Evolutionary conservation across 306 rosid genomes (phyloP).

Genomic region (Ormosia emarginata): DNA sequence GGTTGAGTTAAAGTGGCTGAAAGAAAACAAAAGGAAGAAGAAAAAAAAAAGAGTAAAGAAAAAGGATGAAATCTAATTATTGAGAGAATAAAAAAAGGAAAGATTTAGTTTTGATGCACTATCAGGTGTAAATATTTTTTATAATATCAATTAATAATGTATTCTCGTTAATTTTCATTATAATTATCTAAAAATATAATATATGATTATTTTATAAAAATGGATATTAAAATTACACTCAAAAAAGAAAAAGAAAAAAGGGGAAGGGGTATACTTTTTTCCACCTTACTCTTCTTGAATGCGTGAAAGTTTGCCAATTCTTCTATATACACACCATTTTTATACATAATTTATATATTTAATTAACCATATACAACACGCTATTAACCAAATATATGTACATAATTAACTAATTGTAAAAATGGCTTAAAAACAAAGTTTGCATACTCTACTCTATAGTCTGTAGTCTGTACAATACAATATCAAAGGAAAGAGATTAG

Average conservation of each 20-base stretch:
- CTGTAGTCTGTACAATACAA: neutral
- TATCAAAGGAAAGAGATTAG: neutral
- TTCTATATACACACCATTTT: too few relatives aligned
- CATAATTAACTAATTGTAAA: too few relatives aligned
- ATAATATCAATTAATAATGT: too few relatives aligned
- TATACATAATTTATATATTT: too few relatives aligned
- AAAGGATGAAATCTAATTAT: neutral
- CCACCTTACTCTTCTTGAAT: neutral
- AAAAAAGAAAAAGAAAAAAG: neutral
- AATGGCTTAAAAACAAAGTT: neutral
- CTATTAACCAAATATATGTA: too few relatives aligned
- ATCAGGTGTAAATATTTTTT: too few relatives aligned
- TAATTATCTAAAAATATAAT: too few relatives aligned
- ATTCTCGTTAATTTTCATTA: too few relatives aligned
- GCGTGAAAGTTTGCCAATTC: neutral
- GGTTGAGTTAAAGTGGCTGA: neutral
- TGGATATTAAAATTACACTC: too few relatives aligned
- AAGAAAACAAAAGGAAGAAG: neutral
- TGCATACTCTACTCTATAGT: neutral
- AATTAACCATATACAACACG: too few relatives aligned
- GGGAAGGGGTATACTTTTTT: neutral
- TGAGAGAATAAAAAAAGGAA: neutral
- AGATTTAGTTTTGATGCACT: too few relatives aligned
- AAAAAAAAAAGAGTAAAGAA: neutral
- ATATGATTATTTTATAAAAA: too few relatives aligned